Base-by-base conservation (phyloP, 108 stramenopile genomes). In the Chaetoceros tenuissimus region DNA sequence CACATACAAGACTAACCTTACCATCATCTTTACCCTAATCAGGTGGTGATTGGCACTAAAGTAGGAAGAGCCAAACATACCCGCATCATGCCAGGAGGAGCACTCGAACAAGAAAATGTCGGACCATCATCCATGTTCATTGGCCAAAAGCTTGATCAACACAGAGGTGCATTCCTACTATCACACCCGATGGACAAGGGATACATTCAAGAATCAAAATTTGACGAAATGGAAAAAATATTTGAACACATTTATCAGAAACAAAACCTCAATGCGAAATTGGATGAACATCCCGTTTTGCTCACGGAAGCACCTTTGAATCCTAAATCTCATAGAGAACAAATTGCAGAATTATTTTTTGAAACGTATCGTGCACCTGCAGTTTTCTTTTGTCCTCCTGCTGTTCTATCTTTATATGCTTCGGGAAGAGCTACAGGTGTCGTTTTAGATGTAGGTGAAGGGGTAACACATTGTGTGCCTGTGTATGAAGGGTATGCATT, bases 401-500 rank as follows among this genome's bases (percentile, higher is more conserved):
- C 95, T 31, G 92, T 96, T 18, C 73, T 97, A 21, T 84, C 85
- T 58, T 71, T 98, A 30, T 98, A 97, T 68, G 96, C 97, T 23
- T 94, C 92, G 17, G 99, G 97, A 30, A 67, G 96, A 28, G 94
- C 95, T 23, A 99, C 97, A 1, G 97, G 97, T 25, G 87, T 97
- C 1, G 99, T 99, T 19, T 69, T 99, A 56, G 99, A 99, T 78
- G 82, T 93, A 19, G 99, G 99, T 19, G 95, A 98, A 60, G 96
- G 93, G 13, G 94, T 97, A 13, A 86, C 95, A 2, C 97, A 98
- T 65, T 94, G 89, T 23, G 87, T 96, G 21, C 97, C 97, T 7
- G 96, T 99, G 5, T 98, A 96, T 72, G 97, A 98, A 55, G 99
- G 98, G 18, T 96, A 90, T 55, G 95, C 96, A 20, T 75, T 97